Base-by-base conservation (phyloP, 768 basidiomycete species). In the Sistotremastrum suecicum region DNA sequence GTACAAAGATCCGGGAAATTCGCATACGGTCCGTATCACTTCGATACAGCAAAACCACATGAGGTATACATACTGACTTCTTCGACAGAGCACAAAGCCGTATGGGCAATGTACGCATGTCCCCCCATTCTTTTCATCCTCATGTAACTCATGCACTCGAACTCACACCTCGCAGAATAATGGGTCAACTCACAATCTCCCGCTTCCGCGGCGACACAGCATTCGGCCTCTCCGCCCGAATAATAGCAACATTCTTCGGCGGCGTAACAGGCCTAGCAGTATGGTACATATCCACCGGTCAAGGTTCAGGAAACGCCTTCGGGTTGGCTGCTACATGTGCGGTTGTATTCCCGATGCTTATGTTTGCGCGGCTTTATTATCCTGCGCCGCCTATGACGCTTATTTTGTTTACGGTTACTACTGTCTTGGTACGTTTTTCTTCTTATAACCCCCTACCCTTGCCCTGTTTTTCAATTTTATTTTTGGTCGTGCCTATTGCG, bases 191-290 rank as follows among this genome's bases (percentile, higher is more conserved):
- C 5, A 81, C 81, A 0, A 59, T 83, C 0, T 65, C 78, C 6
- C 73, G 83, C 11, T 86, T 83, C 54, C 69, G 79, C 39, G 84
- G 83, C 1, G 84, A 88, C 44, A 88, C 83, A 0, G 69, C 74
- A 0, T 81, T 81, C 48, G 80, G 73, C 2, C 66, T 83, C 9
- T 61, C 76, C 3, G 66, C 74, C 1, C 71, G 84, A 46, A 68
- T 83, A 28, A 35, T 70, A 4, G 74, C 74, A 41, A 86, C 84
- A 1, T 80, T 84, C 48, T 58, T 69, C 29, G 84, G 84, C 5
- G 75, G 76, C 5, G 39, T 80, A 5, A 57, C 75, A 1, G 84
- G 84, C 1, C 68, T 75, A 51, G 62, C 69, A 3, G 69, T 86
- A 59, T 86, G 84, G 85, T 84, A 84, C 54, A 75, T 83, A 28